These are phyloP conservation scores for Falciphora oryzae DNA, from an alignment of 2,329 filamentous ascomycete species.

Conservation along the genomic window DNA sequence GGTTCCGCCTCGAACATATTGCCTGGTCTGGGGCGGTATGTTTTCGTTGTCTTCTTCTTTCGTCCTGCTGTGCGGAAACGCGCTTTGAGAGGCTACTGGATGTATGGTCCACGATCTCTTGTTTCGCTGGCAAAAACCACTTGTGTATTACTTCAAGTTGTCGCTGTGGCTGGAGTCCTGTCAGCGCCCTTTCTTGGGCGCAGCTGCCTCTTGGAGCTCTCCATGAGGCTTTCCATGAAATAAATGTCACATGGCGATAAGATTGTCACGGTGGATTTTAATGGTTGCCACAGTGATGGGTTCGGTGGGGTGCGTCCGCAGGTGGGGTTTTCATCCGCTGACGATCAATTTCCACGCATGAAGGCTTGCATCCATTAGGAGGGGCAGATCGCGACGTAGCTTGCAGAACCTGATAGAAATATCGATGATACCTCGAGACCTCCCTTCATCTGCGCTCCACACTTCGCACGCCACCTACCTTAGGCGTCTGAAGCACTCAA, in stretches of 20 bases:
- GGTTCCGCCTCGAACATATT: constrained; percentile 65
- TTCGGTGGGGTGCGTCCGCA: neutral
- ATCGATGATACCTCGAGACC: neutral
- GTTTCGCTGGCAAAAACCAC: neutral
- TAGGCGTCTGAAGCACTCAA: neutral
- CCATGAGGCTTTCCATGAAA: neutral
- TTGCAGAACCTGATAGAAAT: neutral
- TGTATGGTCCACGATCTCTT: neutral
- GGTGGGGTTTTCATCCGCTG: neutral
- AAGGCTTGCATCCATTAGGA: neutral
- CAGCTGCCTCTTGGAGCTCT: neutral
- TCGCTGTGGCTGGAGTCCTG: neutral
- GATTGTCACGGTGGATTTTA: neutral
- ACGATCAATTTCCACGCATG: neutral
- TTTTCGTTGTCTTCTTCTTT: neutral
- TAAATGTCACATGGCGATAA: constrained; percentile 7
- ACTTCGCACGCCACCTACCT: no score
- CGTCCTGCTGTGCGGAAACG: neutral
- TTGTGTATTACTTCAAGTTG: neutral
- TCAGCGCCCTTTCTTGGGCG: neutral
- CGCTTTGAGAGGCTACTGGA: neutral
- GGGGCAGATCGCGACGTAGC: neutral
- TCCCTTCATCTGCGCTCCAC: neutral
- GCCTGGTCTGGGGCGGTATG: neutral
- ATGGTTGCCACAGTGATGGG: neutral